phyloP scores from a whole-genome alignment of 148 eudicot genomes.

The Rhododendron griersonianum region DNA sequence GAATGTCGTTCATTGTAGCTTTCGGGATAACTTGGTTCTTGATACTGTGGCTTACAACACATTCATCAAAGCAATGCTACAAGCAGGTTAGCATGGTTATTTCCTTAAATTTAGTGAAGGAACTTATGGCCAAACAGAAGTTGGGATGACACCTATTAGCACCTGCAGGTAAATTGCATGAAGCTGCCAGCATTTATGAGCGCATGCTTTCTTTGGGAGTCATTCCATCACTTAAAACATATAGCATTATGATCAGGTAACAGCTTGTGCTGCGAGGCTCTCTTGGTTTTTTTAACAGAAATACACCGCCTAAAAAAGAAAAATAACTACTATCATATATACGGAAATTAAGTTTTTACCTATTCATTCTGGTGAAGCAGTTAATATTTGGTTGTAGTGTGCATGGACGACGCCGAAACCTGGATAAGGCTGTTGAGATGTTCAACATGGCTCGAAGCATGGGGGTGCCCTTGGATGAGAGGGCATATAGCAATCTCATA shows the following conservation, averaged over 20 bases:
- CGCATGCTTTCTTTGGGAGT: slow-evolving; percentile 59
- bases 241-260: slow-evolving; percentile 86
- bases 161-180: slow-evolving; percentile 61
- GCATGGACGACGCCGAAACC: slow-evolving; percentile 62
- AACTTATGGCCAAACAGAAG: not conserved
- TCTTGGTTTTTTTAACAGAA: slow-evolving; percentile 1
- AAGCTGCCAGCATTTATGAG: slow-evolving; percentile 61
- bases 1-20: slow-evolving; percentile 48
- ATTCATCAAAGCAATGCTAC: slow-evolving; percentile 80
- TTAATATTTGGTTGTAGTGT: slow-evolving; percentile 48
- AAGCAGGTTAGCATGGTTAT: slow-evolving; percentile 59
- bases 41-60: slow-evolving; percentile 88
- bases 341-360: not conserved
- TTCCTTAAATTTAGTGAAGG: not conserved
- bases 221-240: slow-evolving; percentile 79
- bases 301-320: not conserved
- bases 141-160: slow-evolving; percentile 7
- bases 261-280: not conserved
- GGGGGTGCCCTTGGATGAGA: slow-evolving; percentile 76
- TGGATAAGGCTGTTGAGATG: slow-evolving; percentile 69
- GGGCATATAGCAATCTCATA: slow-evolving; percentile 71
- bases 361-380: slow-evolving; percentile 7
- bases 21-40: slow-evolving; percentile 42
- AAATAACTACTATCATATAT: not conserved
- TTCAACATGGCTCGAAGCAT: slow-evolving; percentile 50